Evolutionary conservation across 2,329 filamentous ascomycete species (phyloP).

Genomic region (Ophiocordyceps unilateralis): DNA sequence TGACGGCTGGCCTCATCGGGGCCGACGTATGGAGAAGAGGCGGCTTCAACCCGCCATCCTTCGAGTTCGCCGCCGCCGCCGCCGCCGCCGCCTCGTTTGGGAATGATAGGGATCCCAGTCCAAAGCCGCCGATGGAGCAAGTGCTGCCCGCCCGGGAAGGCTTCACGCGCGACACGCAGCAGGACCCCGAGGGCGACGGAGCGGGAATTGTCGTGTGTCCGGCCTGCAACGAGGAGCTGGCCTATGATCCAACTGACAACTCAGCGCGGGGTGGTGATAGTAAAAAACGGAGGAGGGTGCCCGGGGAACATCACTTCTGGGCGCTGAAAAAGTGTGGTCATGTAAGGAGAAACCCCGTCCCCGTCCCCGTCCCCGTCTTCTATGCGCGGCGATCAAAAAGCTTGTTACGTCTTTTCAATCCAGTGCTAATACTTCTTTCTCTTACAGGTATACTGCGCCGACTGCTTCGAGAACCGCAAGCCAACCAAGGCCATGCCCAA

Average conservation of each 20-base stretch:
- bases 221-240: slow-evolving; percentile 70
- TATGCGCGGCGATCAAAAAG: no score
- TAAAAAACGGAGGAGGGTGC: slow-evolving; percentile 27
- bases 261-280: slow-evolving; percentile 2
- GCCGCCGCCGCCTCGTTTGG: slow-evolving; percentile 5
- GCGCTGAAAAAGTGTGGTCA: slow-evolving; percentile 82
- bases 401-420: no score
- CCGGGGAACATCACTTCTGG: slow-evolving; percentile 75
- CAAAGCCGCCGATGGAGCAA: slow-evolving; percentile 38
- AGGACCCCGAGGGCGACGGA: slow-evolving; percentile 26
- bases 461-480: slow-evolving; percentile 40
- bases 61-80: neutral
- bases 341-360: slow-evolving; percentile 34
- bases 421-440: neutral
- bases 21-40: slow-evolving; percentile 4
- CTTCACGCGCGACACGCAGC: slow-evolving; percentile 55
- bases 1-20: slow-evolving; percentile 11
- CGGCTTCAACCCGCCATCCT: slow-evolving; percentile 3
- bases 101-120: slow-evolving; percentile 13
- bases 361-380: neutral
- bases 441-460: slow-evolving; percentile 41
- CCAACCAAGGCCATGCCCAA: slow-evolving; percentile 15
- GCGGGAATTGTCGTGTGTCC: slow-evolving; percentile 67
- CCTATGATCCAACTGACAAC: slow-evolving; percentile 41
- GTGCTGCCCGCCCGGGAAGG: slow-evolving; percentile 52